Evolutionary conservation across 129 eudicot species (phyloP), one percentile per base, ranked within the genome.

Genomic region (Cynara cardunculus): DNA sequence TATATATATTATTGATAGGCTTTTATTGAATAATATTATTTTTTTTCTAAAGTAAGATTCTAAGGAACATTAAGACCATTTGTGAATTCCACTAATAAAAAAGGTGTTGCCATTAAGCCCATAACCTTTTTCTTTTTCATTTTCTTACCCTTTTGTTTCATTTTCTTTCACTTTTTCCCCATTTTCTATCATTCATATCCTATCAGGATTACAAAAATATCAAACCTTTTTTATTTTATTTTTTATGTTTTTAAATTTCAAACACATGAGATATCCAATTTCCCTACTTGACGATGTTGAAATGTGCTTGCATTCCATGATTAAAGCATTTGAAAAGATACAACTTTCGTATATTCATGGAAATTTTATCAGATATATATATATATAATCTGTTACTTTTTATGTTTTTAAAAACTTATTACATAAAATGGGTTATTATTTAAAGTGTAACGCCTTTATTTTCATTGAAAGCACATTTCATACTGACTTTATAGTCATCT

Each of bases 221-320:
- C 1, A 25, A 26, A n/a, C 46, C 74, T 37, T 46, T 44, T 19
- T 46, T 82, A 25, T 39, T 18, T n/a, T n/a, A n/a, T n/a, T 81
- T 82, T 35, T 8, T 31, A 56, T 76, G 78, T 76, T 76, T 26
- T 24, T 1, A 9, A 53, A 24, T 35, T 69, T 69, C 72, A 75
- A 70, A 62, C 76, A 39, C 67, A 76, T 76, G 31, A 25, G 18
- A 75, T 76, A 11, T 53, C 25, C 85, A 82, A 59, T 59, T 82
- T 82, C 34, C 53, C 72, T 76, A 76, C 77, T 56, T 61, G 53
- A 39, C 44, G 84, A 80, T 80, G 73, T 25, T 62, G 78, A 80
- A 44, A 80, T 39, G 61, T 81, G 26, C 79, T 37, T 81, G 74
- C 11, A 64, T 46, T 35, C 30, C 30, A 69, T 76, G 62, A 76